These are phyloP conservation scores for Fusarium sp. DNA, from an alignment of 2,329 filamentous ascomycete species.

Conservation along the genomic window DNA sequence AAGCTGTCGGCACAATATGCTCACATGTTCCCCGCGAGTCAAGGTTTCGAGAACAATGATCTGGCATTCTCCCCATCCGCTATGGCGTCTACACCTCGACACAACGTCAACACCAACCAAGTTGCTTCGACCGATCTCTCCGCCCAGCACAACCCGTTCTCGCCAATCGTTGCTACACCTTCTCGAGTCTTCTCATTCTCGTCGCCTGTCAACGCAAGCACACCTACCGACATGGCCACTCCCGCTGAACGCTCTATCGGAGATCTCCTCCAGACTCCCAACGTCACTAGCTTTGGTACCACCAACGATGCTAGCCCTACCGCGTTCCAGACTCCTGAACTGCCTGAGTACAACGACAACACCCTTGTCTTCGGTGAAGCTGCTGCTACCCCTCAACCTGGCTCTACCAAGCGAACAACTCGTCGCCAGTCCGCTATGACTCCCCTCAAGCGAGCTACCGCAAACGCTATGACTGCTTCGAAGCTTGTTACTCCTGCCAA, in stretches of 20 bases:
- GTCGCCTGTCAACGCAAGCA: neutral
- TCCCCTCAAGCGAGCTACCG: constrained; percentile 1
- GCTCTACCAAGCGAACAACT: neutral
- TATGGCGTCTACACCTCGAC: constrained; percentile 42
- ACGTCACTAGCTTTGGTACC: neutral
- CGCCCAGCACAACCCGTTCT: neutral
- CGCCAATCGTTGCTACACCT: neutral
- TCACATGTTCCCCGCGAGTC: constrained; percentile 47
- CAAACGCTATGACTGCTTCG: neutral
- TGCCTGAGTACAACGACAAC: constrained; percentile 13
- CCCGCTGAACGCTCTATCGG: neutral
- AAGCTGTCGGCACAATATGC: constrained; percentile 52
- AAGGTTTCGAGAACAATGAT: constrained; percentile 46
- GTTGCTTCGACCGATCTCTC: neutral
- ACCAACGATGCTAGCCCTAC: neutral
- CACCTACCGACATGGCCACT: neutral
- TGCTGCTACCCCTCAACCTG: neutral
- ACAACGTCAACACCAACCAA: constrained; percentile 21
- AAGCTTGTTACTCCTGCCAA: neutral
- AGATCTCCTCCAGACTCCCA: constrained; percentile 9
- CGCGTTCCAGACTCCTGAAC: constrained; percentile 18
- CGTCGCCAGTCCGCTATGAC: constrained; percentile 16
- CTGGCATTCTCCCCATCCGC: constrained; percentile 42
- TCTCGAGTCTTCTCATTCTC: neutral
- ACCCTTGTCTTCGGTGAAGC: constrained; percentile 15